Conservation (phyloP, 441 rosid species). For the Erysimum cheiri region DNA sequence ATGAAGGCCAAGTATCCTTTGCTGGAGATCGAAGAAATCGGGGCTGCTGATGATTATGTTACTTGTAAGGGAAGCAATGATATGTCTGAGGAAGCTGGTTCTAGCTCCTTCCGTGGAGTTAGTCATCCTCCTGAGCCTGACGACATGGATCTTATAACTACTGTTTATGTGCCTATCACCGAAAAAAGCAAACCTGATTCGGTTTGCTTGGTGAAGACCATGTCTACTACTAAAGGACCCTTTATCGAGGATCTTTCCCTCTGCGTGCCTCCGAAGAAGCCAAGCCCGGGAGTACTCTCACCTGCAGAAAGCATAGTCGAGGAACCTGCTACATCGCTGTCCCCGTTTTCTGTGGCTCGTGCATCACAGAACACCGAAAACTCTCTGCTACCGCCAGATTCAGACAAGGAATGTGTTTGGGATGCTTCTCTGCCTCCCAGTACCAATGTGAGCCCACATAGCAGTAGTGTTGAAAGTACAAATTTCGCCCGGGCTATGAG, state of each 20-base stretch:
- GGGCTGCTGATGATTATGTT: constrained; percentile 48
- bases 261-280: constrained; percentile 65
- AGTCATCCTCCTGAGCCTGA: constrained; percentile 95
- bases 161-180: constrained; percentile 68
- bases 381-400: constrained; percentile 61
- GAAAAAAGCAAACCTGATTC: constrained; percentile 68
- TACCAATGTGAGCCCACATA: constrained; percentile 85
- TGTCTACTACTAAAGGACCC: constrained; percentile 71
- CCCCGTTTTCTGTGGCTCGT: constrained; percentile 63
- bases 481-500: constrained; percentile 85
- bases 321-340: constrained; percentile 54
- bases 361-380: constrained; percentile 70
- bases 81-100: constrained; percentile 71
- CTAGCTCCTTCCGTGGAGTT: constrained; percentile 81
- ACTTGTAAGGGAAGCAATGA: constrained; percentile 58
- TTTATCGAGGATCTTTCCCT: constrained; percentile 80
- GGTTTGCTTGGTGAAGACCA: constrained; percentile 66
- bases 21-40: constrained; percentile 54
- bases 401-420: constrained; percentile 95
- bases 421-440: constrained; percentile 95
- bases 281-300: constrained; percentile 56
- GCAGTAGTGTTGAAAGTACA: constrained; percentile 82
- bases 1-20: constrained; percentile 71
- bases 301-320: constrained; percentile 74
- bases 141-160: constrained; percentile 77